Evolutionary conservation across 164 flowering plant genomes (phyloP), one percentile per base, ranked within the genome.

Genomic region (Vitis cinerea): DNA sequence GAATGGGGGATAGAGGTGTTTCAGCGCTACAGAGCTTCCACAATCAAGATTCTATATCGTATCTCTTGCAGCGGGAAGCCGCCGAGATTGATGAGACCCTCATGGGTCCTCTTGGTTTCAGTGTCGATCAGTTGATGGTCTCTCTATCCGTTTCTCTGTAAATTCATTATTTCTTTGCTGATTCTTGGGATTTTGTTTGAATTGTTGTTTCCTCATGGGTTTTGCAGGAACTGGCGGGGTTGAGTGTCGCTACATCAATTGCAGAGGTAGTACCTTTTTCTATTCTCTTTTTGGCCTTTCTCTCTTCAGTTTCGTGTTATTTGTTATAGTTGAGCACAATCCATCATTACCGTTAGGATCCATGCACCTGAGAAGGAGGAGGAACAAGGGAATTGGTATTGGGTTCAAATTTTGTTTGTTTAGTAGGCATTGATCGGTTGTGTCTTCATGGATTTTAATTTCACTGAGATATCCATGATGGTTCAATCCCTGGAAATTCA

Each of bases 71-170:
- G 85, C 77, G 74, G 52, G 91, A 92, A 55, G 95, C 97, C 0
- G 96, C 91, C 0, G 93, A 92, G 80, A 71, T 94, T 57, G 97
- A 92, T 73, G 95, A 94, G 77, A 83, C 75, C 10, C 88, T 94
- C 63, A 88, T 92, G 98, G 98, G 99, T 1, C 90, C 97, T 57
- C 89, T 92, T 61, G 97, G 97, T 19, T 94, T 94, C 64, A 89
- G 94, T 73, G 91, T 94, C 61, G 98, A 94, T 85, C 97, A 94
- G 79, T 75, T 94, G 59, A 92, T 92, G 98, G 98, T 92, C 30
- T 10, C 68, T 81, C 4, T 16, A 16, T 4, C 6, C 8, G 19
- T 31, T 71, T 67, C 30, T 9, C 6, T 11, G 31, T 59, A 57
- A 54, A 2, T 69, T 53, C 23, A 0, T 27, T 10, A n/a, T 60